phyloP scores from a whole-genome alignment of 177 flowering plant genomes.

The Tripterygium wilfordii region DNA sequence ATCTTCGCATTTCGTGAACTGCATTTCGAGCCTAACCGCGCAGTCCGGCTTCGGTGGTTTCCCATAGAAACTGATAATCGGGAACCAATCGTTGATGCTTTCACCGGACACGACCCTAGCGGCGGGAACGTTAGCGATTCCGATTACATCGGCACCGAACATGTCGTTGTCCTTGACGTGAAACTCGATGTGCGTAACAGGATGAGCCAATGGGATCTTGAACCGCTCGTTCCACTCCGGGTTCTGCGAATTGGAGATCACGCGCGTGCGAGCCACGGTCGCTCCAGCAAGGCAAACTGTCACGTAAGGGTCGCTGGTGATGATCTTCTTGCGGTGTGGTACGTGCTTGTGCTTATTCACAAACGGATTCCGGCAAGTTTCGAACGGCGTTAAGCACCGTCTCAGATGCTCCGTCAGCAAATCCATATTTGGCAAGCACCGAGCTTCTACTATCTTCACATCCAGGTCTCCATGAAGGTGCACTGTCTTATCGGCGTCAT shows the following conservation, averaged over 20 bases:
- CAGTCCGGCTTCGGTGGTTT: slow-evolving; percentile 55
- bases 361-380: slow-evolving; percentile 14
- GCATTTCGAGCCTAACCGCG: slow-evolving; percentile 44
- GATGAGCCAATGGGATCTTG: slow-evolving; percentile 70
- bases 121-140: slow-evolving; percentile 47
- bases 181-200: slow-evolving; percentile 49
- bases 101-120: slow-evolving; percentile 36
- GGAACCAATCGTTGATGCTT: slow-evolving; percentile 53
- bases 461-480: slow-evolving; percentile 47
- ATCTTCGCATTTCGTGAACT: slow-evolving; percentile 39
- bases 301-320: slow-evolving; percentile 88
- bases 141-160: slow-evolving; percentile 78
- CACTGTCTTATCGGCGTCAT: background rate
- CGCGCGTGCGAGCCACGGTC: slow-evolving; percentile 68
- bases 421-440: slow-evolving; percentile 44
- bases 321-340: slow-evolving; percentile 36
- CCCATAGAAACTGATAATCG: slow-evolving; percentile 37
- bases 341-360: background rate
- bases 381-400: slow-evolving; percentile 22
- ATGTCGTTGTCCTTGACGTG: slow-evolving; percentile 81
- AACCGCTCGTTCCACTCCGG: slow-evolving; percentile 78
- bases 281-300: slow-evolving; percentile 60
- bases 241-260: slow-evolving; percentile 56
- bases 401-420: slow-evolving; percentile 31
- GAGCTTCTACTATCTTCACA: slow-evolving; percentile 35